Evolutionary conservation across 1,284 basidiomycete species (phyloP).

Genomic region (Schizophyllum amplum): DNA sequence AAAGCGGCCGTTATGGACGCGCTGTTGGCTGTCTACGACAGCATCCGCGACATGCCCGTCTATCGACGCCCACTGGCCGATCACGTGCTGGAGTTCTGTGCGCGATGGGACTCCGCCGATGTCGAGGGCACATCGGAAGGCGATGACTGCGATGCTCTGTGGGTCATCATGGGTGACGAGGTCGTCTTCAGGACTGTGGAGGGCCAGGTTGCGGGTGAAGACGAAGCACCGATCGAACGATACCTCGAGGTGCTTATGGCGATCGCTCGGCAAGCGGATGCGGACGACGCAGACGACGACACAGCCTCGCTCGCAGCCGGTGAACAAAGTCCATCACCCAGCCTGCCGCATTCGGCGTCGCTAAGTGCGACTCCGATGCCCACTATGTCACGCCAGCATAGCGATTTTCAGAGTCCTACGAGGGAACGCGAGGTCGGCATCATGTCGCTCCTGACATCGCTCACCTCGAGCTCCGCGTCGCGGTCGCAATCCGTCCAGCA

Average conservation of each 20-base stretch:
- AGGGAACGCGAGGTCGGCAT: constrained; percentile 36
- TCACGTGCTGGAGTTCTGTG: constrained; percentile 48
- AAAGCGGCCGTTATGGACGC: constrained; percentile 45
- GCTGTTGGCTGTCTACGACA: constrained; percentile 49
- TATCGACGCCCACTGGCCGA: constrained; percentile 57
- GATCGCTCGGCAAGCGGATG: constrained; percentile 27
- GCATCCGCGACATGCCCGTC: constrained; percentile 56
- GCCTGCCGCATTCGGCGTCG: constrained; percentile 22
- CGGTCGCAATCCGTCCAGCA: constrained; percentile 48
- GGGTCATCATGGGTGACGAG: constrained; percentile 59
- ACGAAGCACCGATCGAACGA: constrained; percentile 17
- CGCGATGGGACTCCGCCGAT: constrained; percentile 24
- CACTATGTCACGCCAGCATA: constrained; percentile 45
- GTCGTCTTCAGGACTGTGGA: constrained; percentile 43
- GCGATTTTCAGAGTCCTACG: constrained; percentile 33
- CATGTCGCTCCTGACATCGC: constrained; percentile 54
- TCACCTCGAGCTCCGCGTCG: constrained; percentile 42
- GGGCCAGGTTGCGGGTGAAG: constrained; percentile 22
- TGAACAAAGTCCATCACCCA: constrained; percentile 15
- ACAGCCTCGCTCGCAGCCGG: constrained; percentile 27
- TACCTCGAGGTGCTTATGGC: constrained; percentile 32
- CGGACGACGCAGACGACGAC: constrained; percentile 33
- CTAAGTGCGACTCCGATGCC: constrained; percentile 38
- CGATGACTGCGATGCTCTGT: constrained; percentile 41
- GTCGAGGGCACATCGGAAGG: constrained; percentile 17